Evolutionary conservation across 768 basidiomycete genomes (phyloP), one percentile per base, ranked within the genome.

Genomic region (Tubosaeta sp.): DNA sequence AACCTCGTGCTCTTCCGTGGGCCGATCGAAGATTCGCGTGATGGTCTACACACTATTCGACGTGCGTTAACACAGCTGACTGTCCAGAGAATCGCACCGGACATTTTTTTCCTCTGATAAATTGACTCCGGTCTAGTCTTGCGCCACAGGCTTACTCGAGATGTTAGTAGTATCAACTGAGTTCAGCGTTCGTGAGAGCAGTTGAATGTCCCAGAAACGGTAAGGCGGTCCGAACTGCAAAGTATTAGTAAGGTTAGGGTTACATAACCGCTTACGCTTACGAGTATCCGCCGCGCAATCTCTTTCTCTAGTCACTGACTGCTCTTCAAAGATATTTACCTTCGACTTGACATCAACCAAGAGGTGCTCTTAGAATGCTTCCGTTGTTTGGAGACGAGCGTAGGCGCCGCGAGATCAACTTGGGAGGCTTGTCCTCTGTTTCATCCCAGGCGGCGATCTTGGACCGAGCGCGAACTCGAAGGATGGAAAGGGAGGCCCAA

Each of bases 391-490:
- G 74, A 34, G 73, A 76, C 59, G 78, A 84, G 47, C 70, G 72
- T 42, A 66, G 72, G 43, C 75, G 81, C 50, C 79, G 84, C 41
- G 76, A 78, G 59, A 91, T 91, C 58, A 91, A 91, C 64, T 77
- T 91, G n/a, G 90, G 90, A 14, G 90, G 90, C 2, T 67, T 78
- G 1, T 76, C 74, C 0, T 66, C 77, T 17, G 76, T 74, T 3
- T 61, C 81, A 6, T 77, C 80, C 0, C 78, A 83, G 37, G 68
- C 76, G 13, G 71, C 78, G 34, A 78, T 92, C 61, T 71, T 91
- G 44, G 76, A 79, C 59, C 74, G 78, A 48, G 88, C 84, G 19
- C 84, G 81, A 58, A 76, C 76, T 17, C 77, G 78, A 48, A 72
- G 88, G 32, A 68, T 73, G 31, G 82, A 86, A 59, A 76, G 89